A percentile compares a stretch with the other conserved stretches of the same genome.
Conservation (phyloP, 768 basidiomycete genomes). For the Suillus subalutaceus region DNA sequence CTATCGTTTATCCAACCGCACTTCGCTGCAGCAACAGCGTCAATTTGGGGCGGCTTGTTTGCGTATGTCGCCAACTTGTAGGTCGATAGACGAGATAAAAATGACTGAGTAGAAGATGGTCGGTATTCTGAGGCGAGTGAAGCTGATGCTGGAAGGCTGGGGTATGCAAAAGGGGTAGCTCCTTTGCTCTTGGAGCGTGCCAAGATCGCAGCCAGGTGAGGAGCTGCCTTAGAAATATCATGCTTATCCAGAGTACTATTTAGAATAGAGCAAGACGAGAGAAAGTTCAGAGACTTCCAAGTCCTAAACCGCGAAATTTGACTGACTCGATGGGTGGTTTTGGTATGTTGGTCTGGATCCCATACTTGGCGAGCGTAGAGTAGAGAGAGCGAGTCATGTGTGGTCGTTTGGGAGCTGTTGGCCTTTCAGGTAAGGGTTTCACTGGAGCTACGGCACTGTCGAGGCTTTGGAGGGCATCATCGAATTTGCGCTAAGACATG, state of each 20-base stretch:
- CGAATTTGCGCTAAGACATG: conserved; percentile 69
- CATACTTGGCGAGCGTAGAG: conserved; percentile 79
- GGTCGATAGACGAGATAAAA: conserved; percentile 73
- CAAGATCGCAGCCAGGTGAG: conserved; percentile 72
- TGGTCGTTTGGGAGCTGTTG: conserved; percentile 54
- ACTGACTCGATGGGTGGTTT: conserved; percentile 33
- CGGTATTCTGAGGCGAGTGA: conserved; percentile 61
- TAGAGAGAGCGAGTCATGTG: conserved; percentile 65
- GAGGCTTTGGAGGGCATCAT: conserved; percentile 74
- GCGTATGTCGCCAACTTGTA: conserved; percentile 81
- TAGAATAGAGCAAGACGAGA: conserved; percentile 15
- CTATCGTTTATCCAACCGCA: conserved; percentile 87
- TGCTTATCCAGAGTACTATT: conserved; percentile 17
- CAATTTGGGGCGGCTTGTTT: conserved; percentile 72
- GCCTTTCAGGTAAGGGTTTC: conserved; percentile 32
- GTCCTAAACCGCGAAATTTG: conserved; percentile 17
- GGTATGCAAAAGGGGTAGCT: conserved; percentile 50
- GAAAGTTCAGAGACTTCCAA: conserved; percentile 5
- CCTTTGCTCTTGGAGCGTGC: conserved; percentile 48
- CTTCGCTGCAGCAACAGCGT: conserved; percentile 79
- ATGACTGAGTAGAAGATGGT: conserved; percentile 75
- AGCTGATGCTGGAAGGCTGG: conserved; percentile 25
- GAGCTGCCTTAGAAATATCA: conserved; percentile 57
- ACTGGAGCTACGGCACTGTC: conserved; percentile 61
- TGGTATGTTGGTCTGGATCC: conserved; percentile 56